A percentile compares a stretch with the other conserved stretches of the same genome.
Conservation (phyloP, 2,329 filamentous ascomycete genomes). For the Didymella sp. region DNA sequence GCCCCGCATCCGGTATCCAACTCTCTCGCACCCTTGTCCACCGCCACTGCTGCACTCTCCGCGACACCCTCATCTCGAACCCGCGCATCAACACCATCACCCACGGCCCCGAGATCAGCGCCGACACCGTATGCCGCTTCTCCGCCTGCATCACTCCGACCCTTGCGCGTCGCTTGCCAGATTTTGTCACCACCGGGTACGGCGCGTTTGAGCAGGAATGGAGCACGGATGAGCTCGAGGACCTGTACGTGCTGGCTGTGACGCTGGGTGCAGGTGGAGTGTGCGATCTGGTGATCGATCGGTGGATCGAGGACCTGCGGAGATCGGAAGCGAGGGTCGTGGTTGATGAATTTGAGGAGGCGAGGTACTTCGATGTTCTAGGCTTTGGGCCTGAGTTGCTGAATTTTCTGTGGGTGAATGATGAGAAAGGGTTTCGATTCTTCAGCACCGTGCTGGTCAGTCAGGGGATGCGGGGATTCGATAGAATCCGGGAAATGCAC, state of each 20-base stretch:
- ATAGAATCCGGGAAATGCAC: background rate
- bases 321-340: background rate
- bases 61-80: background rate
- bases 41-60: background rate
- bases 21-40: background rate
- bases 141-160: background rate
- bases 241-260: conserved; percentile 1
- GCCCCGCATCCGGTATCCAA: background rate
- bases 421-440: background rate
- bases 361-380: background rate
- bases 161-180: background rate
- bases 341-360: background rate
- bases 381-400: background rate
- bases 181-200: background rate
- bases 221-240: background rate
- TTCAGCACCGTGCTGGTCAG: background rate
- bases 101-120: conserved; percentile 3
- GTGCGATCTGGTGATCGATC: conserved; percentile 1
- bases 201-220: conserved; percentile 6
- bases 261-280: background rate
- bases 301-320: background rate
- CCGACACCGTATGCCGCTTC: conserved; percentile 1
- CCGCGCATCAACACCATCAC: background rate
- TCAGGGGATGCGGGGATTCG: background rate
- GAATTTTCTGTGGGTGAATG: background rate